Conservation (phyloP, 2,329 filamentous ascomycete species). For the Fusarium sp. region DNA sequence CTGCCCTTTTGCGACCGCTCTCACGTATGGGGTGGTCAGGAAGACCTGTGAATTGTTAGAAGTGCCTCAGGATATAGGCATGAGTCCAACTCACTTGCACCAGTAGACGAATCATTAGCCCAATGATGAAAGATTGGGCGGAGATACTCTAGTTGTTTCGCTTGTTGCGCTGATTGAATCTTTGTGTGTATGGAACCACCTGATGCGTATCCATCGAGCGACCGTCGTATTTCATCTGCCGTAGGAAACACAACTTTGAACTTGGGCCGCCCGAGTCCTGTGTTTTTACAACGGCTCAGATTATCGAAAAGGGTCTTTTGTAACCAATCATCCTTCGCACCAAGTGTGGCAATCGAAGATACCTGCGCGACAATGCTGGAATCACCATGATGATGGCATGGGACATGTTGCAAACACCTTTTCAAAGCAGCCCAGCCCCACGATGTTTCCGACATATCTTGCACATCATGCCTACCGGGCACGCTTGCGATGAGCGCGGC, state of each 20-base stretch:
- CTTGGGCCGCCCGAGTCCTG: constrained; percentile 51
- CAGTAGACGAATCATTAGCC: constrained; percentile 68
- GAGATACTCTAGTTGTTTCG: constrained; percentile 79
- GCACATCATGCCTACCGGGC: constrained; percentile 72
- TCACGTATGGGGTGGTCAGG: constrained; percentile 52
- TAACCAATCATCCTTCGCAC: constrained; percentile 78
- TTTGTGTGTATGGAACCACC: constrained; percentile 87
- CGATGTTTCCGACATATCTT: constrained; percentile 62
- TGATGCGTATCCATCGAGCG: constrained; percentile 81
- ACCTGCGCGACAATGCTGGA: constrained; percentile 72
- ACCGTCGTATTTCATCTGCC: constrained; percentile 78
- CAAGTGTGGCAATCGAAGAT: constrained; percentile 86
- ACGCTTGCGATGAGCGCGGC: constrained; percentile 83
- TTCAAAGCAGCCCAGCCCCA: constrained; percentile 83
- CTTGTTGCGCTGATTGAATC: constrained; percentile 74
- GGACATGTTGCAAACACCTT: constrained; percentile 67
- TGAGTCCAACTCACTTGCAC: constrained; percentile 46
- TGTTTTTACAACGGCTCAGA: constrained; percentile 52
- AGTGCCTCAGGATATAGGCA: neutral
- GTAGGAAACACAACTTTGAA: constrained; percentile 86
- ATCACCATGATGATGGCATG: constrained; percentile 53
- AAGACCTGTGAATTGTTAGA: constrained; percentile 43
- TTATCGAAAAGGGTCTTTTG: constrained; percentile 70
- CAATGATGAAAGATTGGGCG: constrained; percentile 79
- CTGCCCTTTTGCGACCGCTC: constrained; percentile 74